Percentiles rank a stretch among this genome's conserved stretches.
Evolutionary conservation across 208 protist species (phyloP).

Genomic region (Paratrypanosoma confusum): DNA sequence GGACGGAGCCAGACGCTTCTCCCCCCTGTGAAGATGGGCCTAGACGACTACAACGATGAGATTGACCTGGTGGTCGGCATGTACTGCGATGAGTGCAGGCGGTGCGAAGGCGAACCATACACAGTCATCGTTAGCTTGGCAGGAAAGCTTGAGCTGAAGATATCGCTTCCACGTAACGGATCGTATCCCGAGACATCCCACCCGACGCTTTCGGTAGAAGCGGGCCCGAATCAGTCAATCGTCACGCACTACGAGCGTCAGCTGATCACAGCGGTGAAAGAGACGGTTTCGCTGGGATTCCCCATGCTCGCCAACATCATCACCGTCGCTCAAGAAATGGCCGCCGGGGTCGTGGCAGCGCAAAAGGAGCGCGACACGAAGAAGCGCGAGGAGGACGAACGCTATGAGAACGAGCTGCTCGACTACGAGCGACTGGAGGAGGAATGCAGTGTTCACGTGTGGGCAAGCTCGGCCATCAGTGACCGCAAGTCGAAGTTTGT

Average conservation of each 20-base stretch:
- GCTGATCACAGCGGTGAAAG: constrained; percentile 28
- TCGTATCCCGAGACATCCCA: constrained; percentile 55
- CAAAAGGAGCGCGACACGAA: constrained; percentile 4
- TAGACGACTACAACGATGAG: constrained; percentile 30
- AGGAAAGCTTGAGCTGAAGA: constrained; percentile 49
- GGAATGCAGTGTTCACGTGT: constrained; percentile 22
- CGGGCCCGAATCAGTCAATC: constrained; percentile 50
- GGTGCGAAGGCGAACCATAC: constrained; percentile 13
- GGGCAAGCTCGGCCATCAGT: constrained; percentile 35
- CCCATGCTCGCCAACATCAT: constrained; percentile 41
- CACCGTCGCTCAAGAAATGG: constrained; percentile 41
- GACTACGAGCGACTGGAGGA: background rate
- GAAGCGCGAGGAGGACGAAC: constrained; percentile 3
- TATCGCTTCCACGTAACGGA: constrained; percentile 38
- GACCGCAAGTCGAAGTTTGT: constrained; percentile 85
- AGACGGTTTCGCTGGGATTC: constrained; percentile 41
- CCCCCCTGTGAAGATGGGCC: too few relatives aligned
- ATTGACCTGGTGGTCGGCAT: constrained; percentile 59
- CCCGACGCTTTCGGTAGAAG: constrained; percentile 38
- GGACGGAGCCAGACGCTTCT: too few relatives aligned
- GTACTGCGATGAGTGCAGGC: constrained; percentile 48
- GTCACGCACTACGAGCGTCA: constrained; percentile 19
- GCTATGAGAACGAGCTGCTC: too few relatives aligned
- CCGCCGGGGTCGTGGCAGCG: constrained; percentile 32
- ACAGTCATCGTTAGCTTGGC: constrained; percentile 43